Conservation (phyloP, 108 stramenopile species). For the Discostella stelligeroides region DNA sequence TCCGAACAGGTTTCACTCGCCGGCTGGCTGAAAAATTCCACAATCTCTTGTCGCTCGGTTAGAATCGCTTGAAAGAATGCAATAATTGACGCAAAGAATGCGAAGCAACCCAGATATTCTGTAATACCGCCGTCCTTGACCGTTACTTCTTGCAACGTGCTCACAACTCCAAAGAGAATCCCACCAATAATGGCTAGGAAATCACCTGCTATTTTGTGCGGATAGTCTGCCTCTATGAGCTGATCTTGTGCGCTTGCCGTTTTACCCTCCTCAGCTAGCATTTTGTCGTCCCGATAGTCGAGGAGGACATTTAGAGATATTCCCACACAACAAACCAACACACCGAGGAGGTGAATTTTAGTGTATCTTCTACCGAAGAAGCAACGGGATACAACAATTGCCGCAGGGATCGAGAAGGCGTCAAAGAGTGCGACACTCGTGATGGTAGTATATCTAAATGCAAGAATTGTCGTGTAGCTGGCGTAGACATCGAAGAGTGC, state of each 20-base stretch:
- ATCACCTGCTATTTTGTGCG: slow-evolving; percentile 82
- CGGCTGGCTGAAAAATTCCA: slow-evolving; percentile 40
- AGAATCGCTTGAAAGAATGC: slow-evolving; percentile 62
- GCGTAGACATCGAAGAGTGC: slow-evolving; percentile 76
- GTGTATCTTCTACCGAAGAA: slow-evolving; percentile 75
- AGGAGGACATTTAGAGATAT: slow-evolving; percentile 76
- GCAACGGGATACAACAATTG: slow-evolving; percentile 83
- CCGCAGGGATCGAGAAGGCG: slow-evolving; percentile 90
- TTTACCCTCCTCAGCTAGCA: neutral
- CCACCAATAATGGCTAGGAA: slow-evolving; percentile 87
- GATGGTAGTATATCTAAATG: slow-evolving; percentile 90
- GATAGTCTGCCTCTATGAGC: slow-evolving; percentile 52
- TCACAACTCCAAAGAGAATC: slow-evolving; percentile 85
- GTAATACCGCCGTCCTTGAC: slow-evolving; percentile 55
- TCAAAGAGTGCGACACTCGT: slow-evolving; percentile 93
- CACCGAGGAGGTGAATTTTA: slow-evolving; percentile 75
- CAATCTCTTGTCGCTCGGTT: slow-evolving; percentile 68
- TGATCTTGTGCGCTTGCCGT: slow-evolving; percentile 38
- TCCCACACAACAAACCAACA: slow-evolving; percentile 82
- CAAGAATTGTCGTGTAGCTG: slow-evolving; percentile 66
- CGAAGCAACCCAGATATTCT: slow-evolving; percentile 89
- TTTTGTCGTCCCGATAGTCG: slow-evolving; percentile 69
- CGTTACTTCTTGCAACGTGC: slow-evolving; percentile 75
- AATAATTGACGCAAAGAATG: slow-evolving; percentile 79
- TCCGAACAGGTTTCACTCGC: slow-evolving; percentile 45